Conservation (phyloP, 2,329 filamentous ascomycete species). For the Aspergillus ibericus region DNA sequence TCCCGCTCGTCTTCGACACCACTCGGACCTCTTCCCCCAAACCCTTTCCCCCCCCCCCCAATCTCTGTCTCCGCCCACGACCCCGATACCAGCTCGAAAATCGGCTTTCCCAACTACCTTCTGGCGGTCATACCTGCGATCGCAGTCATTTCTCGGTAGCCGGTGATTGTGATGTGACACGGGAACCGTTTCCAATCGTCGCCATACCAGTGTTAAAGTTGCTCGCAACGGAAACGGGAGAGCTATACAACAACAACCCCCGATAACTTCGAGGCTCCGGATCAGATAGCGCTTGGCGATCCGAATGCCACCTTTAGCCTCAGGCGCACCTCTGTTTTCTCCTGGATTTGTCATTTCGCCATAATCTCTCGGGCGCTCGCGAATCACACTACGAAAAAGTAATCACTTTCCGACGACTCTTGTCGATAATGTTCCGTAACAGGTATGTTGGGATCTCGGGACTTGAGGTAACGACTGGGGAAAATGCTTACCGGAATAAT, state of each 20-base stretch:
- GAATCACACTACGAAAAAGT: background rate
- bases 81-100: background rate
- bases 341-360: background rate
- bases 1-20: constrained; percentile 5
- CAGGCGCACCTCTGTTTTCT: background rate
- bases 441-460: constrained; percentile 38
- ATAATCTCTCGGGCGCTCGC: background rate
- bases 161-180: constrained; percentile 2
- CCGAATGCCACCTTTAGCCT: constrained; percentile 14
- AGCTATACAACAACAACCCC: background rate
- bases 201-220: background rate
- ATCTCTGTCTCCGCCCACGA: background rate
- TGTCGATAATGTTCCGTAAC: constrained; percentile 48
- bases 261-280: background rate
- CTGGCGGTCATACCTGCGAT: background rate
- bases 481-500: constrained; percentile 14
- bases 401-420: background rate
- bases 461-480: constrained; percentile 3
- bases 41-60: background rate
- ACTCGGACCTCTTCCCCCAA: background rate
- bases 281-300: background rate
- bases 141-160: background rate
- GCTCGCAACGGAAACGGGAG: background rate
- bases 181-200: background rate
- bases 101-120: background rate